These are phyloP conservation scores for Pittosporum tobira DNA, from an alignment of 129 eudicot genomes.

Conservation along the genomic window DNA sequence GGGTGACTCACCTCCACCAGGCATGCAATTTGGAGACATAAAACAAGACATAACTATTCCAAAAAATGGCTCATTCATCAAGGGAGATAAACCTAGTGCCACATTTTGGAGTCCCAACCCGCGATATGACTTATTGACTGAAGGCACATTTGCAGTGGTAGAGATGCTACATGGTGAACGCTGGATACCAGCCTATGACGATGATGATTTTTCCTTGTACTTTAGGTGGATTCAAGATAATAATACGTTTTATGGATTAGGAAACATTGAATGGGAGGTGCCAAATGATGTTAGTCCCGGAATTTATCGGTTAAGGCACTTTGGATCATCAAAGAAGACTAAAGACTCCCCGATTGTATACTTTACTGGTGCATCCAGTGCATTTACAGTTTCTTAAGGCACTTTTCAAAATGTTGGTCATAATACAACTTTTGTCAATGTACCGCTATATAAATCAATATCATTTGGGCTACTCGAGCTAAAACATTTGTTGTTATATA, in stretches of 20 bases:
- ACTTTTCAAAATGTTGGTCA: too few species aligned
- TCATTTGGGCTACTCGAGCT: too few species aligned
- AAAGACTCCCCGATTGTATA: slow-evolving; percentile 13
- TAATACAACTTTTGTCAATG: too few species aligned
- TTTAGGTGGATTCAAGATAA: slow-evolving; percentile 11
- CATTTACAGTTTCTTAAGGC: slow-evolving; percentile 3
- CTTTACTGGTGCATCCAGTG: slow-evolving; percentile 12
- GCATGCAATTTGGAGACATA: slow-evolving; percentile 47
- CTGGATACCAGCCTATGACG: slow-evolving; percentile 50
- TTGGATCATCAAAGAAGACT: slow-evolving; percentile 44
- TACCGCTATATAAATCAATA: too few species aligned
- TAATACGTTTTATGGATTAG: slow-evolving; percentile 25
- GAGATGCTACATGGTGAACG: slow-evolving; percentile 45
- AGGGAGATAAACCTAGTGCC: slow-evolving; percentile 36
- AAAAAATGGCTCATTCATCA: slow-evolving; percentile 3
- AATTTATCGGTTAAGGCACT: slow-evolving; percentile 57
- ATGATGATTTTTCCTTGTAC: slow-evolving; percentile 35
- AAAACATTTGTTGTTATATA: too few species aligned
- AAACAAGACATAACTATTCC: slow-evolving; percentile 24
- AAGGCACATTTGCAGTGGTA: slow-evolving; percentile 59
- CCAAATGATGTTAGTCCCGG: slow-evolving; percentile 37
- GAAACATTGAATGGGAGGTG: slow-evolving; percentile 59
- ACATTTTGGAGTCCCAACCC: slow-evolving; percentile 60
- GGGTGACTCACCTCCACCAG: slow-evolving; percentile 58
- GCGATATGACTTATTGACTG: slow-evolving; percentile 50